phyloP scores from a whole-genome alignment of 2,329 filamentous ascomycete species.

The Aspergillus aculeatinus region DNA sequence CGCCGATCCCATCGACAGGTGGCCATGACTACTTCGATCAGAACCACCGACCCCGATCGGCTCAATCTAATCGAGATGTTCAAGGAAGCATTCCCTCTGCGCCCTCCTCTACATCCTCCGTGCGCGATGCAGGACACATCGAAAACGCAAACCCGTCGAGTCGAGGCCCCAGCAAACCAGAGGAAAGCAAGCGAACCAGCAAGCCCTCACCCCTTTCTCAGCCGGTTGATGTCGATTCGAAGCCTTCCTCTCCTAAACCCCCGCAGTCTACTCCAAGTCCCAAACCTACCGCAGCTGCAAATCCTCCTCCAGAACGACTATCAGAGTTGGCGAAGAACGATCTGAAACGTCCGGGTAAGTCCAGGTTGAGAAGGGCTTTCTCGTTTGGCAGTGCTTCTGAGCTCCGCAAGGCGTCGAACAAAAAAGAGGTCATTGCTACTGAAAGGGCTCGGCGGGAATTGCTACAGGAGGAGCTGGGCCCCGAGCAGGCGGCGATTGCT shows the following conservation, averaged over 20 bases:
- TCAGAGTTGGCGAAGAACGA: slow-evolving; percentile 85
- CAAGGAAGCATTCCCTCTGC: slow-evolving; percentile 61
- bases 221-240: slow-evolving; percentile 55
- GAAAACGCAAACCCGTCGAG: slow-evolving; percentile 23
- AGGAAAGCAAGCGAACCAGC: slow-evolving; percentile 63
- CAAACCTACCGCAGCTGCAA: slow-evolving; percentile 45
- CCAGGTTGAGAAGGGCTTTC: slow-evolving; percentile 82
- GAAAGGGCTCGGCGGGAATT: slow-evolving; percentile 65
- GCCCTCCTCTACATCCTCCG: slow-evolving; percentile 62
- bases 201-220: slow-evolving; percentile 74
- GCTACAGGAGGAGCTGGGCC: slow-evolving; percentile 68
- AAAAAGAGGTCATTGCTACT: slow-evolving; percentile 47
- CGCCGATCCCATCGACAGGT: slow-evolving; percentile 31
- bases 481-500: slow-evolving; percentile 87
- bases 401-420: slow-evolving; percentile 71
- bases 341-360: slow-evolving; percentile 75
- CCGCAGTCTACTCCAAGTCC: slow-evolving; percentile 23
- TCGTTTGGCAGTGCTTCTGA: slow-evolving; percentile 96
- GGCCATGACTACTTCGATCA: slow-evolving; percentile 38
- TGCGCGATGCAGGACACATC: slow-evolving; percentile 22
- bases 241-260: slow-evolving; percentile 20
- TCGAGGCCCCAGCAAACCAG: slow-evolving; percentile 54
- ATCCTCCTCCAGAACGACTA: slow-evolving; percentile 79
- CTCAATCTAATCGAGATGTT: slow-evolving; percentile 55
- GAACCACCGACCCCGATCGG: slow-evolving; percentile 33